Evolutionary conservation across 2,329 filamentous ascomycete genomes (phyloP).

Genomic region (Neonectria punicea): DNA sequence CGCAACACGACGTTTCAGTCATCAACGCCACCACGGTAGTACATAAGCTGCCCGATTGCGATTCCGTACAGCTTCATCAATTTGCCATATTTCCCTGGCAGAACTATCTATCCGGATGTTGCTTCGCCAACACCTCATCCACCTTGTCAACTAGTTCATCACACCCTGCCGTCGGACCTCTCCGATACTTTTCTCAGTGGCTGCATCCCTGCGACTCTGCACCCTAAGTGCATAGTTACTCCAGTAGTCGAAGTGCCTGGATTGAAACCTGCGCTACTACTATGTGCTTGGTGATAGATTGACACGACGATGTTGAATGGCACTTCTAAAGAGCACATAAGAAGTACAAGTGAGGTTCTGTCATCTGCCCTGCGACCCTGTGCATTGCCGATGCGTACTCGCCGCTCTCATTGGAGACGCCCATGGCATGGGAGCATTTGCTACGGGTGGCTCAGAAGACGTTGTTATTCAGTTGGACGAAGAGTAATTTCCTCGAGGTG

Average conservation of each 20-base stretch:
- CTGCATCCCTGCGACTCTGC: neutral
- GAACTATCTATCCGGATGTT: neutral
- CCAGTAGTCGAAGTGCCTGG: neutral
- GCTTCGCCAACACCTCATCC: neutral
- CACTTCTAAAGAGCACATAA: too few relatives aligned
- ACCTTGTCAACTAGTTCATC: neutral
- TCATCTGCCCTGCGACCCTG: neutral
- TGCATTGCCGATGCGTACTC: neutral
- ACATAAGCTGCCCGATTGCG: neutral
- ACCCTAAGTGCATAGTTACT: slow-evolving; percentile 8
- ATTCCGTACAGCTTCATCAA: slow-evolving; percentile 1
- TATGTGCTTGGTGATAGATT: too few relatives aligned
- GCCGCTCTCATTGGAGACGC: neutral
- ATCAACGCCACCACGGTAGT: slow-evolving; percentile 3
- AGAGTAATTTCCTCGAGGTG: neutral
- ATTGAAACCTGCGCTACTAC: too few relatives aligned
- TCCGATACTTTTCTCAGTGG: slow-evolving; percentile 5
- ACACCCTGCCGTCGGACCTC: slow-evolving; percentile 9
- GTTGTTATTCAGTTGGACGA: slow-evolving; percentile 1
- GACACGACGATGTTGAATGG: too few relatives aligned
- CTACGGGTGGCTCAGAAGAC: neutral
- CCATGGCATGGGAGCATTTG: neutral
- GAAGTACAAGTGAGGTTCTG: neutral
- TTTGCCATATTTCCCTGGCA: neutral
- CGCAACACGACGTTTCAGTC: neutral